These are phyloP conservation scores for Pythium folliculosum DNA, from an alignment of 352 stramenopile species.

Conservation along the genomic window DNA sequence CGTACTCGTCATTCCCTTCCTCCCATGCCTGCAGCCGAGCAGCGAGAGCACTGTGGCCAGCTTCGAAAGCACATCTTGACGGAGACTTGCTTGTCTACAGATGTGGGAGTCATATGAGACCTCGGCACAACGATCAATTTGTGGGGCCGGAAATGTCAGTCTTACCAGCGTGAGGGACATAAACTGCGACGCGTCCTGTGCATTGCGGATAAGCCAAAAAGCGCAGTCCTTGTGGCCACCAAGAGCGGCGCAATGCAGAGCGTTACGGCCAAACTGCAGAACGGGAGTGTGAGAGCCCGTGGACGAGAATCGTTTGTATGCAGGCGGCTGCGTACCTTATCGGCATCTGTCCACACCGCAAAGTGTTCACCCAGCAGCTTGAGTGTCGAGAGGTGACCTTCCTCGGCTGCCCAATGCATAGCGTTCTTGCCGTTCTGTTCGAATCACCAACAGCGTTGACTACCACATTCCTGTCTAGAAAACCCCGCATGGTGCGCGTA, in stretches of 20 bases:
- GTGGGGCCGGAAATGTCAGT: background rate
- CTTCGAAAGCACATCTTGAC: constrained; percentile 85
- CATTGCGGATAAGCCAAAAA: constrained; percentile 80
- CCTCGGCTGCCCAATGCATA: constrained; percentile 84
- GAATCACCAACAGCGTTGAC: background rate
- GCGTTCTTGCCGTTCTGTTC: constrained; percentile 85
- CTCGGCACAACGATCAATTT: background rate
- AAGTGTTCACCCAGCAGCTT: constrained; percentile 83
- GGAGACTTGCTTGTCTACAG: constrained; percentile 84
- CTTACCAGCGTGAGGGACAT: constrained; percentile 71
- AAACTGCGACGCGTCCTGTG: constrained; percentile 63
- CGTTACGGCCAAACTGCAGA: constrained; percentile 82
- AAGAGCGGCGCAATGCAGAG: constrained; percentile 76
- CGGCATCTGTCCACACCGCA: constrained; percentile 69
- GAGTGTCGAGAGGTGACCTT: constrained; percentile 74
- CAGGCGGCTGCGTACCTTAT: constrained; percentile 50
- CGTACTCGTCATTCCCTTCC: constrained; percentile 89
- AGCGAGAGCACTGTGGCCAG: constrained; percentile 75
- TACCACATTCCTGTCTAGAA: background rate
- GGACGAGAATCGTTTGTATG: background rate
- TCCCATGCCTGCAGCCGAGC: constrained; percentile 81
- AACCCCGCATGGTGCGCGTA: constrained; percentile 17
- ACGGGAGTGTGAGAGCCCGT: background rate
- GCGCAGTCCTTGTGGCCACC: constrained; percentile 83
- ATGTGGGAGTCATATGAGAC: background rate